Percentiles rank a stretch among this genome's conserved stretches.
phyloP scores from a whole-genome alignment of 176 grass and related monocot genomes.

The Leersia perrieri region DNA sequence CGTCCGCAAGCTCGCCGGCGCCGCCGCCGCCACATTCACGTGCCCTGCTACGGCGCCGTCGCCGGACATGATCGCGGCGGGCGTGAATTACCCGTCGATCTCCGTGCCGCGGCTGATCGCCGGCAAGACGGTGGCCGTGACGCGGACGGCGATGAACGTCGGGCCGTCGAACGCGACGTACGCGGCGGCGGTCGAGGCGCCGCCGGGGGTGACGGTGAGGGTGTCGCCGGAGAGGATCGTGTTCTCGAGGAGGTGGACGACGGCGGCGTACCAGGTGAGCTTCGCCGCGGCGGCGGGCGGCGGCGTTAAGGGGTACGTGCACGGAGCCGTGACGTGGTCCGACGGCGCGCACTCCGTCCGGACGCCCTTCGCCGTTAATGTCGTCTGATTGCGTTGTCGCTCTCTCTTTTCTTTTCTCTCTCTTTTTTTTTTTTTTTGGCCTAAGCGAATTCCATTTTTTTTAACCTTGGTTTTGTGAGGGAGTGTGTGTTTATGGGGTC shows the following conservation, averaged over 20 bases:
- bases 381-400: slow-evolving; percentile 47
- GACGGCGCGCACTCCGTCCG: slow-evolving; percentile 78
- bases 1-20: slow-evolving; percentile 63
- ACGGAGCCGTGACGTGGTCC: slow-evolving; percentile 77
- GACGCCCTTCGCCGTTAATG: slow-evolving; percentile 76
- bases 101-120: slow-evolving; percentile 58
- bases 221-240: slow-evolving; percentile 65
- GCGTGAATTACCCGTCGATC: slow-evolving; percentile 89
- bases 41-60: slow-evolving; percentile 51
- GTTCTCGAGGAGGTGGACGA: slow-evolving; percentile 63
- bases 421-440: not conserved
- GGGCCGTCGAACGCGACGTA: slow-evolving; percentile 78
- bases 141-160: slow-evolving; percentile 73
- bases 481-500: not conserved
- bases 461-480: not conserved
- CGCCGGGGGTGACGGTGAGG: slow-evolving; percentile 45
- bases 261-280: slow-evolving; percentile 69
- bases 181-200: slow-evolving; percentile 43
- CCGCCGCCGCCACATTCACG: slow-evolving; percentile 38
- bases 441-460: not conserved
- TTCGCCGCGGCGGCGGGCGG: slow-evolving; percentile 40
- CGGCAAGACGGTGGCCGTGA: slow-evolving; percentile 41
- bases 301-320: slow-evolving; percentile 57
- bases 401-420: not conserved
- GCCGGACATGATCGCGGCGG: slow-evolving; percentile 64